Evolutionary conservation across 306 rosid species (phyloP).

Genomic region (Pyrus communis): DNA sequence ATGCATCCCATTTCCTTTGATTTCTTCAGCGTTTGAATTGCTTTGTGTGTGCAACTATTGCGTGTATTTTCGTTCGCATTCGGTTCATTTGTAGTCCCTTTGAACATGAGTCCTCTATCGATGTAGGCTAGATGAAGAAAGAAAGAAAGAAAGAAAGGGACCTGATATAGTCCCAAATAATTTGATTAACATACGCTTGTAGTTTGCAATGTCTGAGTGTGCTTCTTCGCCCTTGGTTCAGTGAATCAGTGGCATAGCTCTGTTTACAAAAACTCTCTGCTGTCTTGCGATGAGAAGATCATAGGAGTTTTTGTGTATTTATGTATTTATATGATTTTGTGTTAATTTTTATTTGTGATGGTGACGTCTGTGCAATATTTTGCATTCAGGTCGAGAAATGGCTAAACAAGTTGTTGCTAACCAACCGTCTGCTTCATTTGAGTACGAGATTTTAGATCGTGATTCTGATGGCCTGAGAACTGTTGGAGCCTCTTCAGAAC

Average conservation of each 20-base stretch:
- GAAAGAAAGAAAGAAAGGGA: neutral
- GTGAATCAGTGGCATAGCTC: neutral
- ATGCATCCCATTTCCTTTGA: neutral
- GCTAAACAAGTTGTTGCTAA: conserved; percentile 40
- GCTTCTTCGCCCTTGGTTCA: neutral
- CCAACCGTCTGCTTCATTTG: conserved; percentile 45
- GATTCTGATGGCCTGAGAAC: conserved; percentile 44
- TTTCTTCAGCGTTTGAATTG: neutral
- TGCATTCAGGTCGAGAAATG: conserved; percentile 46
- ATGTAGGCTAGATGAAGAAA: neutral
- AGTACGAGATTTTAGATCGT: conserved; percentile 59
- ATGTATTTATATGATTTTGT: neutral
- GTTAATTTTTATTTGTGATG: neutral
- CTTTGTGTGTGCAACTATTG: neutral
- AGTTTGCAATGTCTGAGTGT: neutral
- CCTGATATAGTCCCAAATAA: neutral
- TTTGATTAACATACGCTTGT: neutral
- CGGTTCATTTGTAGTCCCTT: neutral
- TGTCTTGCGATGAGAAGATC: neutral
- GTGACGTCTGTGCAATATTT: neutral
- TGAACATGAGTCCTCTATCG: neutral
- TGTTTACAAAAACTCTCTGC: neutral
- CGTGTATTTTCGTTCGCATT: neutral
- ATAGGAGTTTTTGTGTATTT: neutral
- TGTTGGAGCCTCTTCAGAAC: conserved; percentile 33